Conservation (phyloP, 1,284 basidiomycete species). For the Laetiporus sulphureus region DNA sequence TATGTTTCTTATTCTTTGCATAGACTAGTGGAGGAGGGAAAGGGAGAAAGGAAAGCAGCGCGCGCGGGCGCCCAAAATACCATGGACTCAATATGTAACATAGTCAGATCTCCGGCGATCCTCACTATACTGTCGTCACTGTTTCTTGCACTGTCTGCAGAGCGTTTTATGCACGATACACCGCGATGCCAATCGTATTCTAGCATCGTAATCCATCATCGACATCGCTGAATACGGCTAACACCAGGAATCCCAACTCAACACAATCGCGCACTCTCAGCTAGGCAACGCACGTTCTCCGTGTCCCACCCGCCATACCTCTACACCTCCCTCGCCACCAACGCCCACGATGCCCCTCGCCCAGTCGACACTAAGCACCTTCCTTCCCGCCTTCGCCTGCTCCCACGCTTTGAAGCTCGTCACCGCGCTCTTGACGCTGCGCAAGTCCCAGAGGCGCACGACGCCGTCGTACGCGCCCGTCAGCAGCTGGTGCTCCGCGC, state of each 20-base stretch:
- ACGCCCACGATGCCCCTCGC: conserved; percentile 62
- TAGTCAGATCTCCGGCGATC: too few species aligned
- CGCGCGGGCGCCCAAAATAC: too few species aligned
- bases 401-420: conserved; percentile 64
- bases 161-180: not conserved
- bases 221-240: too few species aligned
- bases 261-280: too few species aligned
- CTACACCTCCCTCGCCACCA: conserved; percentile 80
- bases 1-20: not conserved
- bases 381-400: conserved; percentile 37
- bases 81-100: too few species aligned
- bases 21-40: not conserved
- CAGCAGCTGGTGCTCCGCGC: conserved; percentile 56
- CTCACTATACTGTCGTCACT: too few species aligned
- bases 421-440: conserved; percentile 59
- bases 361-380: conserved; percentile 78
- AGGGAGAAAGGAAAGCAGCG: not conserved
- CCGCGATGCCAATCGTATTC: too few species aligned
- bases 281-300: conserved; percentile 13
- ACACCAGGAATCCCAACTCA: too few species aligned
- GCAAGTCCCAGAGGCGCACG: conserved; percentile 82
- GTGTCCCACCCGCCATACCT: conserved; percentile 65
- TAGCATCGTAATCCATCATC: too few species aligned
- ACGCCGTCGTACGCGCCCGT: conserved; percentile 82
- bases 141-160: too few species aligned